Evolutionary conservation across 306 rosid species (phyloP), one percentile per base, ranked within the genome.

Genomic region (Castanospermum australe): DNA sequence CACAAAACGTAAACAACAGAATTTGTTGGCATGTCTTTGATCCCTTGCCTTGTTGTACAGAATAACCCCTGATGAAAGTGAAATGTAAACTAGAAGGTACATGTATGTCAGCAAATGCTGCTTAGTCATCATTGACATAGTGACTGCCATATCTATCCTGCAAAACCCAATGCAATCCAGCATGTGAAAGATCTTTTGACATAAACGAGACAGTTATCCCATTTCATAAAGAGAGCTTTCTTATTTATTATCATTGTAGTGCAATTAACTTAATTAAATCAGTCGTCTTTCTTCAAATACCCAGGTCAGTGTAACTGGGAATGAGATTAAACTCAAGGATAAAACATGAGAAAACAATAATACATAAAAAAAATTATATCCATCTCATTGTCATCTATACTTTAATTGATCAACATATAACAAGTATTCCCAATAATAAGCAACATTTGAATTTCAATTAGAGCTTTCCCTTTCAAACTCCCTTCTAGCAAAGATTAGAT

Each of bases 41-140:
- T 14, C 61, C 30, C 71, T 84, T 57, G 77, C 83, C 84, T 73
- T 79, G 84, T 81, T 87, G 68, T 87, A 81, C 41, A 83, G 83
- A 88, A 86, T 81, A 79, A 63, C 89, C 71, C 88, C 85, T 3
- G 89, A 86, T 32, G 89, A 86, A 60, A 86, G 89, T 47, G 86
- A 65, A 64, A 86, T 76, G 66, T 86, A 86, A 54, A 86, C 81
- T 63, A 86, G 76, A 80, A 86, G 89, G 81, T 86, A 86, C 30
- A 76, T 65, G 72, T 86, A 86, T 38, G 89, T 86, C 78, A 86
- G 82, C 20, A 86, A 14, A 79, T 82, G 69, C 84, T 82, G 86
- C 82, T 41, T 86, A 57, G 71, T 75, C 76, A 86, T 59, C 60
- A 82, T 47, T 38, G n/a, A 5, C 54, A 15, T 25, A 32, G 47